Evolutionary conservation across 2,329 filamentous ascomycete genomes (phyloP).

Genomic region (Stemphylium lycopersici): DNA sequence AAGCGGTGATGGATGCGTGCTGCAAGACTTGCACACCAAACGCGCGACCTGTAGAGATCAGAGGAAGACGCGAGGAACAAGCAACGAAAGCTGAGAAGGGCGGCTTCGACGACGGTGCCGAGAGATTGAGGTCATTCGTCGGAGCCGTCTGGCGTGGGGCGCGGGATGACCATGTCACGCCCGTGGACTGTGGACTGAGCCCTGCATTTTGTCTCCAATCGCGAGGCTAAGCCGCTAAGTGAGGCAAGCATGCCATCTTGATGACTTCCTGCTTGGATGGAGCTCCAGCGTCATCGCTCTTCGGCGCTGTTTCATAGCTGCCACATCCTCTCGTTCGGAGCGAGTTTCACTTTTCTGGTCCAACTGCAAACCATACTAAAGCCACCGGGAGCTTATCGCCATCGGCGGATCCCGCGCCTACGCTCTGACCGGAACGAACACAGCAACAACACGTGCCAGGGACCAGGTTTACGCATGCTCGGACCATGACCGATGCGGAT

Average conservation of each 20-base stretch:
- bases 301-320: constrained; percentile 3
- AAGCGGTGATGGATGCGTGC: background rate
- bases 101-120: constrained; percentile 23
- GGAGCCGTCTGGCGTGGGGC: constrained; percentile 22
- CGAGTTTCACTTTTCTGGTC: background rate
- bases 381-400: background rate
- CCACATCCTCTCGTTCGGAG: background rate
- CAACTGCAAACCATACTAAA: too few species aligned
- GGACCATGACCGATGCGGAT: constrained; percentile 37
- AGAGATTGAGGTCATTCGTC: constrained; percentile 37
- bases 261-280: constrained; percentile 6
- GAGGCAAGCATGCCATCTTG: constrained; percentile 11
- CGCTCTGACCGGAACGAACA: constrained; percentile 9
- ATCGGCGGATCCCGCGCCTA: constrained; percentile 10
- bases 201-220: constrained; percentile 7
- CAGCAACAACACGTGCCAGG: constrained; percentile 21
- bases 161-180: constrained; percentile 30
- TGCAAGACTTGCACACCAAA: background rate
- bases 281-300: constrained; percentile 21
- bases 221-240: constrained; percentile 29
- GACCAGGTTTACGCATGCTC: constrained; percentile 19
- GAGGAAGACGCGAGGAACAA: constrained; percentile 12
- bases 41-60: background rate
- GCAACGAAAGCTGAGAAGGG: constrained; percentile 11
- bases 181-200: background rate